Evolutionary conservation across 495 filamentous ascomycete genomes (phyloP), one percentile per base, ranked within the genome.

Genomic region (Staphylotrichum longicolle): DNA sequence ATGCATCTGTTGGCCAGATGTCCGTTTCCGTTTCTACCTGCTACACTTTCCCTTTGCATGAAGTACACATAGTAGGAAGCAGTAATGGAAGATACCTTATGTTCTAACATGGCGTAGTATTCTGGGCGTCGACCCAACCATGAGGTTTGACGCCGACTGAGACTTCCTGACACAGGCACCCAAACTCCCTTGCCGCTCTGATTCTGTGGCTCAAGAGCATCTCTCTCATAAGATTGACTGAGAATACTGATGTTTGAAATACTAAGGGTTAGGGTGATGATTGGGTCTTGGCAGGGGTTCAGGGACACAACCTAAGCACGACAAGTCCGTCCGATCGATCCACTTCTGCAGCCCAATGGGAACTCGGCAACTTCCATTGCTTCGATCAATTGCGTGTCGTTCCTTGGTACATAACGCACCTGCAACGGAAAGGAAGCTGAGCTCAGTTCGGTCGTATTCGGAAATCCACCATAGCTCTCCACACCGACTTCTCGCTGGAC

Each of bases 221-320:
- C 20, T 27, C 20, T 27, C 20, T 27, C 20, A 27, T 27, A 1
- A 27, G 20, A 27, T 27, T 1, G 0, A 27, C 20, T 27, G 20
- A 27, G 20, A 27, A 27, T 27, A 27, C 20, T 27, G 20, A 0
- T 27, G 20, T 27, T 27, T 7, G 37, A 9, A n/a, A 55, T 10
- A 1, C 2, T 33, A 47, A 48, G 44, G 42, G 55, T 48, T 57
- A 57, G 44, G 54, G 54, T 46, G 3, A 15, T 33, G 3, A 27
- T 3, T 44, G 41, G 32, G 30, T 46, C 54, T 57, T 57, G 54
- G 54, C 54, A 57, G 54, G 54, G 54, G 54, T 37, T 54, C 9
- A 14, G 42, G 6, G 40, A 8, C 8, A 10, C 27, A 4, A n/a
- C n/a, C n/a, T n/a, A n/a, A 27, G 20, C 20, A 27, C 20, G 20